A percentile compares a stretch with the other conserved stretches of the same genome.
Conservation (phyloP, 208 protist genomes). For the Trypanosoma mega region DNA sequence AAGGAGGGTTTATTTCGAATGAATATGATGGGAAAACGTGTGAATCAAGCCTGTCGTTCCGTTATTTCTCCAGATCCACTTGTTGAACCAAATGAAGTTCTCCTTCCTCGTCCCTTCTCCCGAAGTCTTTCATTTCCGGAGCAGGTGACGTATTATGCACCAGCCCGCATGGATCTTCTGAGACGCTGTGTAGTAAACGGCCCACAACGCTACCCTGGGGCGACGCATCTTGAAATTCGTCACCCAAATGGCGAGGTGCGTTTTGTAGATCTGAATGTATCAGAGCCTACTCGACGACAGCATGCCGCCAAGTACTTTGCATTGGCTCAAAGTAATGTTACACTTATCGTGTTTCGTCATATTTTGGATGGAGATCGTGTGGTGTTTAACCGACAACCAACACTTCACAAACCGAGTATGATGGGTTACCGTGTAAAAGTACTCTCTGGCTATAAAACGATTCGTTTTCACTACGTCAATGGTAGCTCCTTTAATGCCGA, state of each 20-base stretch:
- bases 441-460: conserved; percentile 93
- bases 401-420: conserved; percentile 99
- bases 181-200: conserved; percentile 97
- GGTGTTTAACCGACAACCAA: conserved; percentile 99
- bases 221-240: conserved; percentile 93
- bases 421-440: conserved; percentile 96
- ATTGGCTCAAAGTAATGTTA: conserved; percentile 57
- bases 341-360: conserved; percentile 96
- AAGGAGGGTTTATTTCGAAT: conserved; percentile 99
- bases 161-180: conserved; percentile 84
- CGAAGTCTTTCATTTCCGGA: conserved; percentile 97
- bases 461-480: conserved; percentile 99
- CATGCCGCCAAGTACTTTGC: conserved; percentile 81
- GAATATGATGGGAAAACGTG: conserved; percentile 99
- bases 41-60: conserved; percentile 98
- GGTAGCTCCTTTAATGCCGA: conserved; percentile 99
- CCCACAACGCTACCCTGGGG: conserved; percentile 96
- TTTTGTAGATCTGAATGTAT: conserved; percentile 79
- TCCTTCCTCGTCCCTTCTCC: conserved; percentile 93
- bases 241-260: conserved; percentile 67
- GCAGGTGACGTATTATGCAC: conserved; percentile 72
- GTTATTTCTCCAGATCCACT: conserved; percentile 99
- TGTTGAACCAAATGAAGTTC: conserved; percentile 96
- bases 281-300: conserved; percentile 70
- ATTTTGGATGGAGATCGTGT: conserved; percentile 97